Percentiles rank a stretch among this genome's conserved stretches.
phyloP scores from a whole-genome alignment of 257 asterid genomes.

The Solanum chiquidenum region DNA sequence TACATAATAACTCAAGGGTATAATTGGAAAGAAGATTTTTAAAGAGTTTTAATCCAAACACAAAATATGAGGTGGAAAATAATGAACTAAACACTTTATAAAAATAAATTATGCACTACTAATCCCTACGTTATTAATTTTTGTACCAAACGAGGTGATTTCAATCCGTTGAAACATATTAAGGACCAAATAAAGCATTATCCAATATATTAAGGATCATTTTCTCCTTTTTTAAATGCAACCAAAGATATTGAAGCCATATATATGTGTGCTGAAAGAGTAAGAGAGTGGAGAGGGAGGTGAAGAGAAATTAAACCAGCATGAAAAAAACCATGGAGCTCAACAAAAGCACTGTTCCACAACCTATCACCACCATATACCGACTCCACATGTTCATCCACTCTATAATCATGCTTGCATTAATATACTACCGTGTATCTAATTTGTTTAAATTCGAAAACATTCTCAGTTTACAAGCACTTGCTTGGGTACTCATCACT shows the following conservation, averaged over 20 bases:
- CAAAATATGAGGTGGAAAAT: too few relatives aligned
- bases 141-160: too few relatives aligned
- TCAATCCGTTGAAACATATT: background rate
- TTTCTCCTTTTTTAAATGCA: background rate
- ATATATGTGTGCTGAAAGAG: background rate
- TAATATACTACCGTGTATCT: background rate
- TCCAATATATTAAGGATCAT: too few relatives aligned
- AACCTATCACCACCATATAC: background rate
- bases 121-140: too few relatives aligned
- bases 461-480: background rate
- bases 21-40: too few relatives aligned
- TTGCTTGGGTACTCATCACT: constrained; percentile 8
- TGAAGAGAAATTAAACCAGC: background rate
- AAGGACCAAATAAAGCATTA: too few relatives aligned
- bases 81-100: too few relatives aligned
- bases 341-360: background rate
- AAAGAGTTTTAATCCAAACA: too few relatives aligned
- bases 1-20: too few relatives aligned
- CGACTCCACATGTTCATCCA: background rate
- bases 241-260: background rate
- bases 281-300: background rate
- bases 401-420: background rate
- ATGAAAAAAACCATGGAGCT: background rate
- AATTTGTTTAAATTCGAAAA: background rate
- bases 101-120: too few relatives aligned